Conservation (phyloP, 2,329 filamentous ascomycete genomes). For the Kalmusia sp. region DNA sequence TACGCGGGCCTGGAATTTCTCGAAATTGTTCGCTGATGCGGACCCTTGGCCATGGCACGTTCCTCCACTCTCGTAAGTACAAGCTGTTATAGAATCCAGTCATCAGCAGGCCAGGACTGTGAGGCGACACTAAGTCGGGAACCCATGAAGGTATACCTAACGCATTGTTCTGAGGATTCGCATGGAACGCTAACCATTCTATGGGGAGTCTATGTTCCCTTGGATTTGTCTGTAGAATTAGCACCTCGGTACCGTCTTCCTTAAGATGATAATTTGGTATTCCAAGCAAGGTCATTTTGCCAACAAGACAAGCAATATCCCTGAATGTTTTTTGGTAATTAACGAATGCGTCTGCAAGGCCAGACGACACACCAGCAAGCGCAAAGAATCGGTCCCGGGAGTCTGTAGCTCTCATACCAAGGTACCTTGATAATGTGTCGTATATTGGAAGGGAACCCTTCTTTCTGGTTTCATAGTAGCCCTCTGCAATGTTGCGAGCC, state of each 20-base stretch:
- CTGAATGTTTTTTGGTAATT: constrained; percentile 7
- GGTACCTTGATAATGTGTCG: constrained; percentile 3
- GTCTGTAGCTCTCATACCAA: constrained; percentile 17
- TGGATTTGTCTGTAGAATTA: neutral
- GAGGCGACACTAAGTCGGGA: constrained; percentile 14
- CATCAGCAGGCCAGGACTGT: constrained; percentile 11
- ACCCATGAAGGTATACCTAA: constrained; percentile 15
- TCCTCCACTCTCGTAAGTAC: constrained; percentile 4
- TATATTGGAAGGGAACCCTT: constrained; percentile 14
- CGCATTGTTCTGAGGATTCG: constrained; percentile 9
- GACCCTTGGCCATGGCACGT: constrained; percentile 5
- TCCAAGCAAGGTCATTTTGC: constrained; percentile 11
- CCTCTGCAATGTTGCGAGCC: constrained; percentile 6
- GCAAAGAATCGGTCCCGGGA: constrained; percentile 19
- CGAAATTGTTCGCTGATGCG: neutral
- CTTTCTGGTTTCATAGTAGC: constrained; percentile 11
- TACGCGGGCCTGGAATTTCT: neutral
- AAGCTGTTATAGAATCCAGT: constrained; percentile 13
- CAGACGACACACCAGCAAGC: constrained; percentile 12
- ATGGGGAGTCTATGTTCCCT: constrained; percentile 4
- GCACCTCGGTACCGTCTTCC: neutral
- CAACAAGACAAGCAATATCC: constrained; percentile 9
- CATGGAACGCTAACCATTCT: constrained; percentile 13
- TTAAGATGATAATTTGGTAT: neutral
- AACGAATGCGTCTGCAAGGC: constrained; percentile 2